phyloP scores from a whole-genome alignment of 208 protist species.

The Wallacemonas sp. region DNA sequence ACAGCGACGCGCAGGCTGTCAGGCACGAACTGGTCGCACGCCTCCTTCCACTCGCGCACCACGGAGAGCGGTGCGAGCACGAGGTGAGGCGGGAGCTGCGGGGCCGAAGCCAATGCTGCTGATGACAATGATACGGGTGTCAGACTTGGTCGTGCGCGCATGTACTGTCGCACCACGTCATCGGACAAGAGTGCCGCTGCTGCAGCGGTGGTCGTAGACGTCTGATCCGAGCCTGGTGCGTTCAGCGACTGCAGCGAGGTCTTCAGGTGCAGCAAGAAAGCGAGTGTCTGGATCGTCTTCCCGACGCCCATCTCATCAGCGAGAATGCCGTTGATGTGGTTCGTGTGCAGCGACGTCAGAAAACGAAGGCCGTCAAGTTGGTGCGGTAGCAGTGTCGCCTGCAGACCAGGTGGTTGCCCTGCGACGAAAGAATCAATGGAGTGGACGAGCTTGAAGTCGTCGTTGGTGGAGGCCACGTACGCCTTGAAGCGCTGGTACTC shows the following conservation, averaged over 20 bases:
- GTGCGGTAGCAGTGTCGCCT: slow-evolving; percentile 92
- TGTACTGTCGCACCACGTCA: not conserved
- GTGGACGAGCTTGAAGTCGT: slow-evolving; percentile 60
- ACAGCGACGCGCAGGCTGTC: slow-evolving; percentile 40
- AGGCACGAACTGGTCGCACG: slow-evolving; percentile 87
- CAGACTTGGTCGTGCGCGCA: not conserved
- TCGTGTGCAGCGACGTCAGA: slow-evolving; percentile 65
- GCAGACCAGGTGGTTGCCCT: slow-evolving; percentile 33
- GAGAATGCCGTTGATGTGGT: slow-evolving; percentile 94
- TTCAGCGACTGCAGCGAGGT: slow-evolving; percentile 9
- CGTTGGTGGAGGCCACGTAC: slow-evolving; percentile 48
- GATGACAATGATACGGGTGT: too few relatives aligned
- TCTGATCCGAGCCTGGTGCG: not conserved
- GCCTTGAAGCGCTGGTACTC: slow-evolving; percentile 50
- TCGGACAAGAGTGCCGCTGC: not conserved
- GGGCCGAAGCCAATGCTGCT: not conserved
- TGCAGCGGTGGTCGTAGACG: not conserved
- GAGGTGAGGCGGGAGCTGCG: slow-evolving; percentile 71
- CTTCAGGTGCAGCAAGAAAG: slow-evolving; percentile 66
- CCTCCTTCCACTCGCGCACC: slow-evolving; percentile 94
- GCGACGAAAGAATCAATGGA: slow-evolving; percentile 40
- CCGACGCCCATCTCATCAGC: slow-evolving; percentile 97
- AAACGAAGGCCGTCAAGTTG: slow-evolving; percentile 98
- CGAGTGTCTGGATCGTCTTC: slow-evolving; percentile 95
- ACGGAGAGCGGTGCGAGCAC: slow-evolving; percentile 89